These are phyloP conservation scores for Gleditsia sinensis DNA, from an alignment of 306 rosid species.

Conservation along the genomic window DNA sequence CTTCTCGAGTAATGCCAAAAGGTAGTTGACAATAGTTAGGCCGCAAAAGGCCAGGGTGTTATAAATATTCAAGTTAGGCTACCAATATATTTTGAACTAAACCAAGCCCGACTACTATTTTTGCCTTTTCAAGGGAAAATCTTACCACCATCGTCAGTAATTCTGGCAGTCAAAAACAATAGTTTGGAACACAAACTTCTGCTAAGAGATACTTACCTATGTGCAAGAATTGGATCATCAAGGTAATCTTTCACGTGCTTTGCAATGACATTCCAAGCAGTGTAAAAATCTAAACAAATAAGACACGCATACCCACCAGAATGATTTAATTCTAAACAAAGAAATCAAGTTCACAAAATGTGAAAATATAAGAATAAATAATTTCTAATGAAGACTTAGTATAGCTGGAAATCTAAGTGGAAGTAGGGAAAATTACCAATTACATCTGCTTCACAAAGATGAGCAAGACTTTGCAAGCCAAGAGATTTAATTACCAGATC, in stretches of 20 bases:
- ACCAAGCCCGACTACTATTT: not conserved
- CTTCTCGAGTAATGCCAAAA: not conserved
- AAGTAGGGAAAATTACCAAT: conserved; percentile 63
- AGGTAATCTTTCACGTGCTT: conserved; percentile 62
- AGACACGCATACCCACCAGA: conserved; percentile 32
- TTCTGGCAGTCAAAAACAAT: conserved; percentile 24
- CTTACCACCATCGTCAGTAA: conserved; percentile 29
- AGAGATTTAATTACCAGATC: conserved; percentile 79
- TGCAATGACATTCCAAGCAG: conserved; percentile 92
- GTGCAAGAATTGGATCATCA: conserved; percentile 61
- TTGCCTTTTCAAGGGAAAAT: not conserved
- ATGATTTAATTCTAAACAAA: conserved; percentile 26
- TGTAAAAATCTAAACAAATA: conserved; percentile 77
- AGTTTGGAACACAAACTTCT: conserved; percentile 24
- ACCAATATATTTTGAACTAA: conserved; percentile 8
- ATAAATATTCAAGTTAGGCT: conserved; percentile 27
- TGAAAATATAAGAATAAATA: not conserved
- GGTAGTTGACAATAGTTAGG: conserved; percentile 13
- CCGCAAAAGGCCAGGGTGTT: conserved; percentile 16
- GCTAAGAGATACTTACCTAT: conserved; percentile 55
- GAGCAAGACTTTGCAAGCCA: conserved; percentile 93
- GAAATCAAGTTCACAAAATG: conserved; percentile 25
- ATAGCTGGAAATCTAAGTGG: not conserved
- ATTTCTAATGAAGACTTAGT: not conserved
- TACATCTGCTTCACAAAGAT: conserved; percentile 93